Conservation (phyloP, 2,329 filamentous ascomycete species). For the Hypoxylon sp. region DNA sequence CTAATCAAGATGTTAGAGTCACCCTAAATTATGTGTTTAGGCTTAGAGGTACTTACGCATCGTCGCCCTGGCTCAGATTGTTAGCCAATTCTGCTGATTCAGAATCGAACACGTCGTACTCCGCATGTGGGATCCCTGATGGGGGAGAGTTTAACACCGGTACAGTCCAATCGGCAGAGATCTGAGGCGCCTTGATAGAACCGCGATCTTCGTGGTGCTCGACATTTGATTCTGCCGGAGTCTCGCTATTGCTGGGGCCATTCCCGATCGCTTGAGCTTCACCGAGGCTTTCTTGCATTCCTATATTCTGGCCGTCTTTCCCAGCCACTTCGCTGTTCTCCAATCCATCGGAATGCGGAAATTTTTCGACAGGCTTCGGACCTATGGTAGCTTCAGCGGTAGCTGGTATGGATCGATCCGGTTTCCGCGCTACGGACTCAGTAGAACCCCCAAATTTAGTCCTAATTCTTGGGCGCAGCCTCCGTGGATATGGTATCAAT, state of each 20-base stretch:
- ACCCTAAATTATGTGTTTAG: not conserved
- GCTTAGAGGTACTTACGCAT: not conserved
- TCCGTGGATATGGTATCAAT: not conserved
- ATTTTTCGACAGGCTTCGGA: not conserved
- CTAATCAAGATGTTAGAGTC: not conserved
- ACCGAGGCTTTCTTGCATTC: not conserved
- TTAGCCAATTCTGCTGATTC: slow-evolving; percentile 2
- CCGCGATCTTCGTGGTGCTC: not conserved
- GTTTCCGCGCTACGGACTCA: not conserved
- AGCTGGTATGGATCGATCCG: not conserved
- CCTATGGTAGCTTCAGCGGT: not conserved
- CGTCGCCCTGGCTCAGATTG: not conserved
- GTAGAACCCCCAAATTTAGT: not conserved
- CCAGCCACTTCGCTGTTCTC: not conserved
- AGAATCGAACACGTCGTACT: not conserved
- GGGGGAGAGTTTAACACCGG: not conserved
- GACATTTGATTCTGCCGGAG: not conserved
- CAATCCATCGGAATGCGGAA: not conserved
- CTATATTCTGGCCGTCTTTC: not conserved
- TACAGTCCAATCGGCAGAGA: not conserved
- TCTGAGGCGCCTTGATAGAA: not conserved
- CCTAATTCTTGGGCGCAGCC: not conserved
- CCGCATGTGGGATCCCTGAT: not conserved
- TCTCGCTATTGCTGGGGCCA: not conserved
- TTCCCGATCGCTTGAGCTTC: not conserved